Conservation (phyloP, 192 early-diverging fungal species). For the Geranomyces variabilis region DNA sequence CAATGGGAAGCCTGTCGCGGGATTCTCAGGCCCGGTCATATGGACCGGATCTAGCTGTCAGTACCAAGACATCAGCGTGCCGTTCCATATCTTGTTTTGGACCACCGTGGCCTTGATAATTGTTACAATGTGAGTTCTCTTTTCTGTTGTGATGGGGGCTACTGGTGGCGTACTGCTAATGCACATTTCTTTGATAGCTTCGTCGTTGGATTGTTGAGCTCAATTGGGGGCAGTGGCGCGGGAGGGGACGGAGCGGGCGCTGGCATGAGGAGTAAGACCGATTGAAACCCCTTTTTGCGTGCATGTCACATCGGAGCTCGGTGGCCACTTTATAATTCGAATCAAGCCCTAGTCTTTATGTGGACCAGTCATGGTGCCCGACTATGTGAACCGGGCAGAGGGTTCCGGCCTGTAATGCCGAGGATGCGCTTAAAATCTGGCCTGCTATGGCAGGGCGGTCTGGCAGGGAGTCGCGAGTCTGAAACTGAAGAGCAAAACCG, state of each 20-base stretch:
- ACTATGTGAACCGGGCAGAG: too few relatives aligned
- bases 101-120: constrained; percentile 29
- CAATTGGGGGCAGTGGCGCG: background rate
- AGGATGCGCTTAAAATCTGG: too few relatives aligned
- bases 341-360: too few relatives aligned
- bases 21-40: constrained; percentile 32
- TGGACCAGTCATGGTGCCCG: too few relatives aligned
- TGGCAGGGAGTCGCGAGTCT: too few relatives aligned
- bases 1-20: constrained; percentile 30
- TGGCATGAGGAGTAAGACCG: constrained; percentile 20
- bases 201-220: constrained; percentile 18
- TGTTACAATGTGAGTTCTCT: constrained; percentile 20
- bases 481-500: too few relatives aligned
- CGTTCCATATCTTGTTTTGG: constrained; percentile 43
- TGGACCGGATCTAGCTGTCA: constrained; percentile 41
- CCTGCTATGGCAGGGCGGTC: too few relatives aligned
- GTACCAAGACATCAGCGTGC: constrained; percentile 37
- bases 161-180: background rate
- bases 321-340: too few relatives aligned
- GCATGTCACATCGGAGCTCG: background rate
- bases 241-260: constrained; percentile 7
- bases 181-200: constrained; percentile 2
- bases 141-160: background rate
- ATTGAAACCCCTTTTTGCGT: background rate
- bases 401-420: too few relatives aligned